A percentile compares a stretch with the other conserved stretches of the same genome.
Conservation (phyloP, 2,329 filamentous ascomycete species). For the Didymosphaeria variabile region DNA sequence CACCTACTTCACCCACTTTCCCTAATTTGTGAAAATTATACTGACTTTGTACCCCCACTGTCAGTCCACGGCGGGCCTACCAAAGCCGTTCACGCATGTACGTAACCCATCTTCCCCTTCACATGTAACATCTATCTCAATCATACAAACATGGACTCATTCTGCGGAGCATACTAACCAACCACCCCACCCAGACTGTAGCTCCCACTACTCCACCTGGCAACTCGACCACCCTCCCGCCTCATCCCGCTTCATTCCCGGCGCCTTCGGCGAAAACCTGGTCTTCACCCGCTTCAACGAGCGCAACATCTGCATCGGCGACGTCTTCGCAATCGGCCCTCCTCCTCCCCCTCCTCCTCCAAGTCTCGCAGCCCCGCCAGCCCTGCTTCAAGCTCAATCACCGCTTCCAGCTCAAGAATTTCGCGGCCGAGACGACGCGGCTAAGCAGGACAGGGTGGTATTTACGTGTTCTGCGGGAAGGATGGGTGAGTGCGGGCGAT, state of each 20-base stretch:
- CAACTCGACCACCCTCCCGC: conserved; percentile 51
- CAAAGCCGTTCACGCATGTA: conserved; percentile 68
- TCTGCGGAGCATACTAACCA: conserved; percentile 22
- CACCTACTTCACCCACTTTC: too few species aligned
- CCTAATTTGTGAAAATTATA: too few species aligned
- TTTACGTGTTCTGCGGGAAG: conserved; percentile 62
- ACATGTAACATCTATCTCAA: neutral
- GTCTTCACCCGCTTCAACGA: conserved; percentile 68
- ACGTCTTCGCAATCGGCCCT: conserved; percentile 58
- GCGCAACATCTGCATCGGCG: conserved; percentile 70
- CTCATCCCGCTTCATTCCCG: conserved; percentile 60
- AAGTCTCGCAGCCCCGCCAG: conserved; percentile 67
- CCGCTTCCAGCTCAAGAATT: conserved; percentile 68
- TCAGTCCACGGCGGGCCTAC: conserved; percentile 66
- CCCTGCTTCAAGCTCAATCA: conserved; percentile 74
- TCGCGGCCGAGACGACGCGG: conserved; percentile 64
- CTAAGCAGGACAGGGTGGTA: conserved; percentile 70
- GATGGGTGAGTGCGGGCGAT: conserved; percentile 2
- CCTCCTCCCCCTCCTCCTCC: conserved; percentile 55
- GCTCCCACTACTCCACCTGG: conserved; percentile 15
- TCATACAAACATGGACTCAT: neutral
- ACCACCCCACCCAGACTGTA: conserved; percentile 5
- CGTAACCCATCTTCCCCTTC: conserved; percentile 40
- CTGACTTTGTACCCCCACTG: too few species aligned
- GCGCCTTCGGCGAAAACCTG: conserved; percentile 70